Base-by-base conservation (phyloP, 2,329 filamentous ascomycete species). In the Botrytis hyacinthi region DNA sequence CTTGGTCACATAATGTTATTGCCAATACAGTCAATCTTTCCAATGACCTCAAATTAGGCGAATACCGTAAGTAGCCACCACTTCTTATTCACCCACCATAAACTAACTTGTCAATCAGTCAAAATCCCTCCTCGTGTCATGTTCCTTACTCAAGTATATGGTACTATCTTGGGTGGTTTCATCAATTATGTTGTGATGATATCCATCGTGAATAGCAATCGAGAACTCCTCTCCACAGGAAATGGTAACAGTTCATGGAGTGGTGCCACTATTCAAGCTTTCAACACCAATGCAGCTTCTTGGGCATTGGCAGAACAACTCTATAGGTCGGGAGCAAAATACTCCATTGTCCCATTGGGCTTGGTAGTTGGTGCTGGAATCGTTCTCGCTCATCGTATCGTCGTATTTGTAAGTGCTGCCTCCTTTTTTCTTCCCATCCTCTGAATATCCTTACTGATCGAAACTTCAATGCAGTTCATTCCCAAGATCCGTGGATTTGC, bases 1-100 rank as follows among this genome's bases (percentile, higher is more conserved):
- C 85, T 18, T 89, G 87, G 87, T 89, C 87, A 1, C 87, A 89
- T 79, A 87, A 85, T 54, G 85, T 89, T 67, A 88, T 89, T 67
- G 20, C 73, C 3, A 87, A 87, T 68, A 81, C 83, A 0, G 84
- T 89, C 62, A 85, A 81, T 71, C 80, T 89, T 10, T 86, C 82
- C 54, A 85, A 84, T 65, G 86, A 88, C 75, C 78, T 89, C 37
- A 89, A 89, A 80, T 84, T 89, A 83, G 88, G 87, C 32, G 86
- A 89, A 81, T 89, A 89, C 69, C 83, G 86, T 86, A 80, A 70
- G 84, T 81, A 5, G 32, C 26, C 0, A 5, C 40, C 1, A 16
- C 26, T 37, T 29, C 26, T 44, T 54, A 70, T 51, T 76, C 9
- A 6, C 22, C 65, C 32, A 16, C n/a, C 10, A 26, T 12, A 35